Evolutionary conservation across 1,139 yeast genomes (phyloP).

Genomic region (Scheffersomyces titani): DNA sequence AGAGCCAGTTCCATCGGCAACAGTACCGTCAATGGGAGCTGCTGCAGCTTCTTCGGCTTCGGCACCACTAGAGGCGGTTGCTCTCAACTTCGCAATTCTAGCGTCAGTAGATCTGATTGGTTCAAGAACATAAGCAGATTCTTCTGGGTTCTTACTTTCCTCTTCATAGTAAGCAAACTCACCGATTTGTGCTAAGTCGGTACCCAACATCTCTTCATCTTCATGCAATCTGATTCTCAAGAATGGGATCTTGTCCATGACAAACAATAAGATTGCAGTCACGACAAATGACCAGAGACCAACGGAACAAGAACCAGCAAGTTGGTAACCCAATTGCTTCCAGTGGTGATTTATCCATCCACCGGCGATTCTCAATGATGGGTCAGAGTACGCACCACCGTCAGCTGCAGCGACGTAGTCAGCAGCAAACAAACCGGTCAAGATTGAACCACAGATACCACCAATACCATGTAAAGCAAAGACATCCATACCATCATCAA

Average conservation of each 20-base stretch:
- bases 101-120: constrained; percentile 66
- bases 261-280: constrained; percentile 68
- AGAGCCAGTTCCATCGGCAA: constrained; percentile 20
- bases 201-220: constrained; percentile 89
- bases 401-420: constrained; percentile 84
- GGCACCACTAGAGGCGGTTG: constrained; percentile 18
- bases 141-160: constrained; percentile 16
- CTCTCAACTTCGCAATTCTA: constrained; percentile 37
- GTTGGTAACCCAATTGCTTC: constrained; percentile 88
- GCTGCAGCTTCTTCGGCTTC: constrained; percentile 11
- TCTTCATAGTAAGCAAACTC: constrained; percentile 72
- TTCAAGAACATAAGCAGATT: constrained; percentile 63
- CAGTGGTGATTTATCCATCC: constrained; percentile 96
- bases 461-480: constrained; percentile 95
- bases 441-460: constrained; percentile 78
- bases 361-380: constrained; percentile 58
- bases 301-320: constrained; percentile 78
- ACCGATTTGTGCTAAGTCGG: constrained; percentile 86
- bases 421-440: constrained; percentile 93
- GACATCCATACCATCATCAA: constrained; percentile 96
- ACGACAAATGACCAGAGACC: constrained; percentile 80
- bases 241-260: constrained; percentile 80
- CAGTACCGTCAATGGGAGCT: constrained; percentile 12
- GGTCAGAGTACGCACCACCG: constrained; percentile 57
- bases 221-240: constrained; percentile 81